These are phyloP conservation scores for Blakeslea trispora DNA, from an alignment of 371 early-diverging fungal genomes.

Conservation along the genomic window DNA sequence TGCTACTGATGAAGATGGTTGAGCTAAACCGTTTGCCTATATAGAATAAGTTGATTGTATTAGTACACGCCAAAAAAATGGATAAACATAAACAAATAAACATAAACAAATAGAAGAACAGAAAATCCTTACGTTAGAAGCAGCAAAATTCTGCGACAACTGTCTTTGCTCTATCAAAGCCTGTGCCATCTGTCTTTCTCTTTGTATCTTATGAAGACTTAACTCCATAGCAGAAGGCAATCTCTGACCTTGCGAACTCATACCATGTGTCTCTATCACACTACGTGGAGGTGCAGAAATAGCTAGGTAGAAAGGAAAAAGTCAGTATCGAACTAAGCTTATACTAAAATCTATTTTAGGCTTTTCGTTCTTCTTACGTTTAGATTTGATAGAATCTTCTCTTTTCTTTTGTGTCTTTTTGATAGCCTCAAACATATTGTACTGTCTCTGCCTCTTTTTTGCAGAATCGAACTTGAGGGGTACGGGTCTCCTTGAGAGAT, in stretches of 20 bases:
- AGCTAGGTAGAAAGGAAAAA: background rate
- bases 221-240: slow-evolving; percentile 74
- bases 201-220: slow-evolving; percentile 67
- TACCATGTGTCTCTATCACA: slow-evolving; percentile 50
- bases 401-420: slow-evolving; percentile 50
- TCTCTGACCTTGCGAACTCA: slow-evolving; percentile 49
- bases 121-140: slow-evolving; percentile 18
- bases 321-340: slow-evolving; percentile 30
- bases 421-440: slow-evolving; percentile 51
- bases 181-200: slow-evolving; percentile 73
- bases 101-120: slow-evolving; percentile 1
- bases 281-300: slow-evolving; percentile 37
- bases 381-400: slow-evolving; percentile 14
- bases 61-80: background rate
- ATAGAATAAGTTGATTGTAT: too few relatives aligned
- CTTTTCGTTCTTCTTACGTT: slow-evolving; percentile 15
- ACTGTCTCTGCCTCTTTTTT: slow-evolving; percentile 38
- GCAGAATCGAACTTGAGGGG: slow-evolving; percentile 37
- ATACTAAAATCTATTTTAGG: slow-evolving; percentile 24
- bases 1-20: slow-evolving; percentile 27
- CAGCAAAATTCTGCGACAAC: slow-evolving; percentile 34
- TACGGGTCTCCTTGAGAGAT: slow-evolving; percentile 27
- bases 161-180: slow-evolving; percentile 70
- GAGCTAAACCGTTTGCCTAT: slow-evolving; percentile 28
- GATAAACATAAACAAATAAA: slow-evolving; percentile 8